Base-by-base conservation (phyloP, 73 alveolate genomes). In the Diophrys sp. region DNA sequence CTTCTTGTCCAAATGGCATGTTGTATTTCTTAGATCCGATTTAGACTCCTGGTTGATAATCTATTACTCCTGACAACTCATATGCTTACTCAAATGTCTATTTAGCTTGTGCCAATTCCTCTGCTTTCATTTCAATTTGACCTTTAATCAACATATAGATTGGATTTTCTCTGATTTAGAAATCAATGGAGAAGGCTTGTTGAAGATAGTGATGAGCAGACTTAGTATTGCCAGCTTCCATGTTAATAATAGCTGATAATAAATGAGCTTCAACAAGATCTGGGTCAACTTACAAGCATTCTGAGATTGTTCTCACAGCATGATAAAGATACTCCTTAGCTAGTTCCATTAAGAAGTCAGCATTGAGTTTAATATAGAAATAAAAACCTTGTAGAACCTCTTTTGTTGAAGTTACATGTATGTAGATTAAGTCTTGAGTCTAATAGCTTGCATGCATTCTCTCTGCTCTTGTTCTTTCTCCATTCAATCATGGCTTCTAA, bases 151-250 rank as follows among this genome's bases (percentile, higher is more conserved):
- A 79, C 96, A 94, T 80, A 70, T 89, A 94, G 28, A 94, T 87
- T 11, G 98, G 97, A 75, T 94, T 94, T 29, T 89, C 96, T 67
- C 98, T n/a, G 56, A 94, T 94, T 29, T 77, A 80, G 72, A 94
- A 94, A 73, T 91, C 94, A 75, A 90, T 81, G 24, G 98, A 94
- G 71, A 94, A 78, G 23, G 98, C 98, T 74, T 94, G 89, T 73
- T 94, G 85, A 26, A 94, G 87, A 55, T 91, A 70, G 69, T 91
- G 81, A 62, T 83, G 75, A 24, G 98, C 98, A 54, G 95, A 84
- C 33, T 83, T 85, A 55, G 70, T 67, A 56, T 91, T 79, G 18
- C 91, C 90, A 1, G 91, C 32, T 62, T 89, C 90, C 66, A 85
- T 85, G 57, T 92, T 87, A 57, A 94, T 94, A 55, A 94, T 67